phyloP scores from a whole-genome alignment of 106 monocot species.

The Dioscorea alata region DNA sequence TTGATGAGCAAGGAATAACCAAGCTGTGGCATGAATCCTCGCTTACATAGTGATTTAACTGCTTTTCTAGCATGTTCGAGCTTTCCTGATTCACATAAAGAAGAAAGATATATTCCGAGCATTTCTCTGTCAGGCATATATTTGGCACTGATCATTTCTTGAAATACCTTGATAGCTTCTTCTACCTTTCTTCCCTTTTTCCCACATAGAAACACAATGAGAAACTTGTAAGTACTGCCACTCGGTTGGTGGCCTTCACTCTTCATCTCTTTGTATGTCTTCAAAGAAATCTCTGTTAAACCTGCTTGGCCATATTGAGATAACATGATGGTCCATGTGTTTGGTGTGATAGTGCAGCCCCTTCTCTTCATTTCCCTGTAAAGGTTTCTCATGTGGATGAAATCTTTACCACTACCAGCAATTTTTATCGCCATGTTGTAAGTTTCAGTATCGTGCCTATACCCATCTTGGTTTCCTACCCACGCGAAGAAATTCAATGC shows the following conservation, averaged over 20 bases:
- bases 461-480: slow-evolving; percentile 38
- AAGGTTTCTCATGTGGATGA: slow-evolving; percentile 67
- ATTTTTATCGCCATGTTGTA: slow-evolving; percentile 94
- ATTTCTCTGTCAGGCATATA: slow-evolving; percentile 63
- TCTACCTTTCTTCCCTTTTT: slow-evolving; percentile 66
- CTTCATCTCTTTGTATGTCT: slow-evolving; percentile 78
- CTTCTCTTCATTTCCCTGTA: slow-evolving; percentile 66
- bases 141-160: slow-evolving; percentile 58
- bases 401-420: slow-evolving; percentile 77
- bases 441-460: slow-evolving; percentile 42
- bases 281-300: slow-evolving; percentile 69
- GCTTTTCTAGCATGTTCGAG: slow-evolving; percentile 36
- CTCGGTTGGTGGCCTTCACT: slow-evolving; percentile 38
- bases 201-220: slow-evolving; percentile 65
- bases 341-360: slow-evolving; percentile 23
- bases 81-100: slow-evolving; percentile 60
- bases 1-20: slow-evolving; percentile 56
- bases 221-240: slow-evolving; percentile 62
- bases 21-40: slow-evolving; percentile 50
- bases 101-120: slow-evolving; percentile 43
- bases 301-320: slow-evolving; percentile 83
- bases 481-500: slow-evolving; percentile 73
- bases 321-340: slow-evolving; percentile 95
- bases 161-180: slow-evolving; percentile 53
- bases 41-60: slow-evolving; percentile 37